Percentiles rank a stretch among this genome's conserved stretches.
phyloP scores from a whole-genome alignment of 2,329 filamentous ascomycete genomes.

The Alternaria atra region DNA sequence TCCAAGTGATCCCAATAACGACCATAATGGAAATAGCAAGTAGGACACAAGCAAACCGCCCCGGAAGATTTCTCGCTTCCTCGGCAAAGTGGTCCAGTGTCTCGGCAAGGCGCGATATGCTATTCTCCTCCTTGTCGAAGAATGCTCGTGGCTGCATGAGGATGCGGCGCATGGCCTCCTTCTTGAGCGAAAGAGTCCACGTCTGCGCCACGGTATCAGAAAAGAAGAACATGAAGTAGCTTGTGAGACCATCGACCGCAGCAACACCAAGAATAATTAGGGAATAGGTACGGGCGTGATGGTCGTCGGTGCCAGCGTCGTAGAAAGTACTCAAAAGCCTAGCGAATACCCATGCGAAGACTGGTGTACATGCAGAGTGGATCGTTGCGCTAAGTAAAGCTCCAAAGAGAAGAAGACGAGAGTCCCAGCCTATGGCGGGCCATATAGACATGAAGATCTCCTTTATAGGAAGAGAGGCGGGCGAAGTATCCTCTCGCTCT shows the following conservation, averaged over 20 bases:
- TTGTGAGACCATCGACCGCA: slow-evolving; percentile 69
- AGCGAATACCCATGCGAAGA: slow-evolving; percentile 80
- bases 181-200: slow-evolving; percentile 79
- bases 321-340: slow-evolving; percentile 77
- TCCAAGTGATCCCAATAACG: slow-evolving; percentile 75
- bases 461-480: slow-evolving; percentile 49
- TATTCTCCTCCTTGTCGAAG: slow-evolving; percentile 77
- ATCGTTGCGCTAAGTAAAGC: slow-evolving; percentile 70
- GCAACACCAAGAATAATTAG: slow-evolving; percentile 74
- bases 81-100: slow-evolving; percentile 83
- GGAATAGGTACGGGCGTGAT: slow-evolving; percentile 71
- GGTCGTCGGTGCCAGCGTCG: slow-evolving; percentile 58
- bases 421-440: slow-evolving; percentile 65
- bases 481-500: background rate
- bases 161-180: slow-evolving; percentile 72
- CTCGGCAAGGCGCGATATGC: slow-evolving; percentile 69
- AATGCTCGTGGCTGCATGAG: slow-evolving; percentile 79
- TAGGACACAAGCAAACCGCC: slow-evolving; percentile 76
- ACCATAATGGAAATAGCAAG: slow-evolving; percentile 75
- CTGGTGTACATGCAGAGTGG: slow-evolving; percentile 73
- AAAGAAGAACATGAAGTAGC: slow-evolving; percentile 73
- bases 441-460: slow-evolving; percentile 75
- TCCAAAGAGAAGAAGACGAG: slow-evolving; percentile 65
- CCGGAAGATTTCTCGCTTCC: slow-evolving; percentile 84
- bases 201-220: slow-evolving; percentile 75